These are phyloP conservation scores for Podosphaera aphanis DNA, from an alignment of 2,329 filamentous ascomycete genomes.

Conservation along the genomic window DNA sequence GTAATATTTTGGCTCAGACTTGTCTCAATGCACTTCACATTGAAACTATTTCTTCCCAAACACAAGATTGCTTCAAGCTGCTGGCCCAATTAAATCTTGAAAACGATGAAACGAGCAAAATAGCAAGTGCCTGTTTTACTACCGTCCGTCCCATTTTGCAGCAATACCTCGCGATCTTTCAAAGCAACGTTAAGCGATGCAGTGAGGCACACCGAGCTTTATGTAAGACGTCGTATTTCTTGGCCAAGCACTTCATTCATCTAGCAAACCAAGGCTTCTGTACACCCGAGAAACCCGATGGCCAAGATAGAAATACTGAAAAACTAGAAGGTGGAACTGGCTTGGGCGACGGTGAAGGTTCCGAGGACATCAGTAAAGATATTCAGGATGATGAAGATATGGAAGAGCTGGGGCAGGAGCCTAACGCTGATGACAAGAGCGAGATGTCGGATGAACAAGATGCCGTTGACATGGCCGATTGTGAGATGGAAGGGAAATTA, in stretches of 20 bases:
- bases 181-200: constrained; percentile 32
- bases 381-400: constrained; percentile 84
- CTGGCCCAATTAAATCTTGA: constrained; percentile 23
- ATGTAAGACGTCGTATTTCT: constrained; percentile 49
- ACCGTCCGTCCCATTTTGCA: constrained; percentile 46
- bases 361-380: constrained; percentile 95
- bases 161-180: constrained; percentile 43
- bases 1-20: constrained; percentile 7
- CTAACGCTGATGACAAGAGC: constrained; percentile 31
- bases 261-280: constrained; percentile 78
- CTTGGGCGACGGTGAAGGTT: constrained; percentile 81
- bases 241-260: constrained; percentile 56
- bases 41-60: constrained; percentile 12
- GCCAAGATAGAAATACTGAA: constrained; percentile 44
- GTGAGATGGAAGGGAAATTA: constrained; percentile 73
- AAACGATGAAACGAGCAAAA: constrained; percentile 19
- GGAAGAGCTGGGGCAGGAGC: constrained; percentile 70
- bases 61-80: constrained; percentile 22
- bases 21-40: constrained; percentile 13
- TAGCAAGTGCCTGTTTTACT: constrained; percentile 33
- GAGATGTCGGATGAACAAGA: constrained; percentile 64
- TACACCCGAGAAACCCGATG: constrained; percentile 60
- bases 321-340: constrained; percentile 81
- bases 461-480: constrained; percentile 76
- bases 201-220: constrained; percentile 43